These are phyloP conservation scores for Durotheca rogersii DNA, from an alignment of 495 filamentous ascomycete genomes.

Conservation along the genomic window DNA sequence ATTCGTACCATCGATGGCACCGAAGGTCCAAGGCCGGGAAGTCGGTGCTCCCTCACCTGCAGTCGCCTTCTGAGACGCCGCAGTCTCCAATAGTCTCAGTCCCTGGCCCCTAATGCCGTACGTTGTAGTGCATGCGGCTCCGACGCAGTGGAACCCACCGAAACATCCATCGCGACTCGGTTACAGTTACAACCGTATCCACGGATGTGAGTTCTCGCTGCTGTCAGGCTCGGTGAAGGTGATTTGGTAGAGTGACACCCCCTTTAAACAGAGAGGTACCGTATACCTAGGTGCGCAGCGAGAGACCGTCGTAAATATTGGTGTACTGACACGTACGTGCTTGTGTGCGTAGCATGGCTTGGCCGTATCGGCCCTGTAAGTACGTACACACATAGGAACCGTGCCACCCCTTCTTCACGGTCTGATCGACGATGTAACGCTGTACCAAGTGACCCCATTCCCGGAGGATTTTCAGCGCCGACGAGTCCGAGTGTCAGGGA, in stretches of 20 bases:
- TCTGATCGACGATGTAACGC: no score
- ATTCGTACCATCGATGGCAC: no score
- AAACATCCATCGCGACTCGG: background rate
- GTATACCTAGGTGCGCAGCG: background rate
- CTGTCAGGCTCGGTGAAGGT: no score
- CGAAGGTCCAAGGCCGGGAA: no score
- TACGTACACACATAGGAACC: no score
- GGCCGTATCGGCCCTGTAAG: background rate
- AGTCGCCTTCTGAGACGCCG: no score
- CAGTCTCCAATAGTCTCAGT: no score
- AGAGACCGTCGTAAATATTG: background rate
- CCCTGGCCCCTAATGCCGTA: no score
- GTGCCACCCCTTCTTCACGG: no score
- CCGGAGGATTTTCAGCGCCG: conserved; percentile 14
- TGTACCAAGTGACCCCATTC: background rate
- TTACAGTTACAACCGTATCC: background rate
- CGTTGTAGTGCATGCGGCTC: background rate
- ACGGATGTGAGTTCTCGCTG: background rate
- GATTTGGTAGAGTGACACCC: no score
- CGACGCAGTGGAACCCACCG: background rate
- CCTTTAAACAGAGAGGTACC: no score
- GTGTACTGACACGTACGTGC: background rate
- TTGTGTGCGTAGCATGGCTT: background rate
- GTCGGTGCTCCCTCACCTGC: no score
- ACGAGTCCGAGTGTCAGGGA: conserved; percentile 39